Evolutionary conservation across 2,329 filamentous ascomycete genomes (phyloP).

Genomic region (Colletotrichum cereale): DNA sequence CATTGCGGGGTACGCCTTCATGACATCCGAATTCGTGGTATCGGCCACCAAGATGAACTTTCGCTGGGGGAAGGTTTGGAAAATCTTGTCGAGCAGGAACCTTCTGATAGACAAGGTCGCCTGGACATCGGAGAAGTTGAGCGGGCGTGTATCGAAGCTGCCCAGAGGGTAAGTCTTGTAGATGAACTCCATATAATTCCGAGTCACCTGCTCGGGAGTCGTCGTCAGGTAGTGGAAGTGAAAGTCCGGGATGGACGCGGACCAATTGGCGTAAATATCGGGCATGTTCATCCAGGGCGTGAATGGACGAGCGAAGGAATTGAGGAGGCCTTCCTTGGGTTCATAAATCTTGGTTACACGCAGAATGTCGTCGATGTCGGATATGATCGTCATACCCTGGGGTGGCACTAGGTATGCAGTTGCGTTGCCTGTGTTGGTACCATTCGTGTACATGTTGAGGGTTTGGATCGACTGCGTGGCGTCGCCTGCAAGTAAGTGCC

Average conservation of each 20-base stretch:
- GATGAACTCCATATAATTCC: constrained; percentile 85
- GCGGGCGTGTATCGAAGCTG: constrained; percentile 81
- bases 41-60: constrained; percentile 84
- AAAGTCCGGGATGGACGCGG: constrained; percentile 71
- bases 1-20: constrained; percentile 73
- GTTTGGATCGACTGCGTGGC: constrained; percentile 74
- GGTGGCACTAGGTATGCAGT: constrained; percentile 82
- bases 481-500: constrained; percentile 71
- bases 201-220: constrained; percentile 81
- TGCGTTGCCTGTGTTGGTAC: constrained; percentile 75
- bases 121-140: constrained; percentile 83
- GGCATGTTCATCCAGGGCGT: constrained; percentile 84
- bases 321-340: constrained; percentile 79
- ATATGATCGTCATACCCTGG: constrained; percentile 77
- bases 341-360: constrained; percentile 86
- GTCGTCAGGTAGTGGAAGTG: constrained; percentile 89
- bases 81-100: constrained; percentile 77
- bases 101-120: constrained; percentile 79
- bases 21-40: constrained; percentile 81
- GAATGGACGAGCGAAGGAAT: constrained; percentile 80
- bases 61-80: constrained; percentile 79
- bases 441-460: constrained; percentile 75
- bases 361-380: constrained; percentile 84
- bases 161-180: constrained; percentile 83
- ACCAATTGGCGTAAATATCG: constrained; percentile 82